Conservation (phyloP, 331 rosid species). For the Quercus tomentella region DNA sequence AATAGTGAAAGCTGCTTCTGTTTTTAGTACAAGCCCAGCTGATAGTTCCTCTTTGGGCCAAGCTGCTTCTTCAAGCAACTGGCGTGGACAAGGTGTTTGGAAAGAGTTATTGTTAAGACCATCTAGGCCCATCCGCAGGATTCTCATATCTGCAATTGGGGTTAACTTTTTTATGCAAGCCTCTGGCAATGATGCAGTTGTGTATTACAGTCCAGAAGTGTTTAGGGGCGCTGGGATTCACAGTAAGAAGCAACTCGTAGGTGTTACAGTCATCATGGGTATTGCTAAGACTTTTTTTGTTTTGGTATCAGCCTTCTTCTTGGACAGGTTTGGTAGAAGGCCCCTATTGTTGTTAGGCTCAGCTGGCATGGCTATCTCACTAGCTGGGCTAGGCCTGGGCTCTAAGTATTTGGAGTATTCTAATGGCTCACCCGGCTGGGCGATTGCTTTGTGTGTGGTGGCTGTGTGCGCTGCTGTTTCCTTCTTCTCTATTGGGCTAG, state of each 20-base stretch:
- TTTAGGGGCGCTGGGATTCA: conserved; percentile 58
- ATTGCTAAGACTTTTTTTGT: conserved; percentile 51
- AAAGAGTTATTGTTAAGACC: conserved; percentile 50
- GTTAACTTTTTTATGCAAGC: conserved; percentile 91
- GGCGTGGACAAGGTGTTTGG: conserved; percentile 57
- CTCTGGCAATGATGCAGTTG: conserved; percentile 79
- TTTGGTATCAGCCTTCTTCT: conserved; percentile 50
- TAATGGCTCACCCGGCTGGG: conserved; percentile 44
- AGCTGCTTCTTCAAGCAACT: conserved; percentile 8
- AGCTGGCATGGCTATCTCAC: conserved; percentile 55
- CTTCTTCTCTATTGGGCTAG: conserved; percentile 81
- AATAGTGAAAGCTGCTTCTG: conserved; percentile 54
- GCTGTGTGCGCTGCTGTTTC: conserved; percentile 60
- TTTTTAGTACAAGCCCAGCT: neutral
- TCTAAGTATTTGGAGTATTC: conserved; percentile 38
- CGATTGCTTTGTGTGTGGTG: conserved; percentile 42
- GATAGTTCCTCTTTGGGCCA: neutral
- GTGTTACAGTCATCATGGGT: conserved; percentile 73
- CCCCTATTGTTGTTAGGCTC: conserved; percentile 71
- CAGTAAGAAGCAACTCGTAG: conserved; percentile 46
- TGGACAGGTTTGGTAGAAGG: conserved; percentile 65
- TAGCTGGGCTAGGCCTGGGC: conserved; percentile 59
- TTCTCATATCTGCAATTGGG: conserved; percentile 62
- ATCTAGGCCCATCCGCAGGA: conserved; percentile 43
- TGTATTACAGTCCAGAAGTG: conserved; percentile 74